These are phyloP conservation scores for Aspergillus heteromorphus DNA, from an alignment of 495 filamentous ascomycete species.

Conservation along the genomic window DNA sequence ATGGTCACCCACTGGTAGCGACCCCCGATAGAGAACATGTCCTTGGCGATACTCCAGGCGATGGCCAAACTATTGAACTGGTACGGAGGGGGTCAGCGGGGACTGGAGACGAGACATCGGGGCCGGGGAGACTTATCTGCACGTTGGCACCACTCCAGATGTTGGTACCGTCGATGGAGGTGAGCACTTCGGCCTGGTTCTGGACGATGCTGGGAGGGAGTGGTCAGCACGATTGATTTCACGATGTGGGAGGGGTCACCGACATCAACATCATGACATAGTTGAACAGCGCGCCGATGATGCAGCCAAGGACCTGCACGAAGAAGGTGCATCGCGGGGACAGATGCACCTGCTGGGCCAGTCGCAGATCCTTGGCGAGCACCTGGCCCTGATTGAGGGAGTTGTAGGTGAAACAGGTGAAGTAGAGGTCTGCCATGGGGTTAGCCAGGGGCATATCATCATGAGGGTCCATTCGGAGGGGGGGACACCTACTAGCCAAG, in stretches of 20 bases:
- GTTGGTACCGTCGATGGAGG: not conserved
- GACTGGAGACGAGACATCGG: not conserved
- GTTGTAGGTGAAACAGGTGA: slow-evolving; percentile 1
- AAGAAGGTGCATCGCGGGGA: not conserved
- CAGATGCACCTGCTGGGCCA: not conserved
- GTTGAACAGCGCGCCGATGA: not conserved
- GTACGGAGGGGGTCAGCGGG: not conserved
- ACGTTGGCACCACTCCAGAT: not conserved
- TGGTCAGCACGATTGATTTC: not conserved
- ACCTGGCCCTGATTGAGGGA: not conserved
- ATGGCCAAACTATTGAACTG: not conserved
- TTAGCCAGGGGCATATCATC: not conserved
- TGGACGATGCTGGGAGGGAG: not conserved
- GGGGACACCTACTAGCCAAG: not conserved
- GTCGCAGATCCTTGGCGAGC: not conserved
- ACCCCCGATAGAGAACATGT: slow-evolving; percentile 1
- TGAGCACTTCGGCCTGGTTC: not conserved
- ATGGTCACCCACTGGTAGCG: not conserved
- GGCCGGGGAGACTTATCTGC: not conserved
- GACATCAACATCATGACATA: slow-evolving; percentile 1
- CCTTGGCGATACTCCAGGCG: slow-evolving; percentile 1
- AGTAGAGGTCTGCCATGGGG: not conserved
- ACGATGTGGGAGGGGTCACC: not conserved
- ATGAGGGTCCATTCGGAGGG: not conserved
- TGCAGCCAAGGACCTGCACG: not conserved